Conservation (phyloP, 805 yeast species). For the Starmerella roubikii region DNA sequence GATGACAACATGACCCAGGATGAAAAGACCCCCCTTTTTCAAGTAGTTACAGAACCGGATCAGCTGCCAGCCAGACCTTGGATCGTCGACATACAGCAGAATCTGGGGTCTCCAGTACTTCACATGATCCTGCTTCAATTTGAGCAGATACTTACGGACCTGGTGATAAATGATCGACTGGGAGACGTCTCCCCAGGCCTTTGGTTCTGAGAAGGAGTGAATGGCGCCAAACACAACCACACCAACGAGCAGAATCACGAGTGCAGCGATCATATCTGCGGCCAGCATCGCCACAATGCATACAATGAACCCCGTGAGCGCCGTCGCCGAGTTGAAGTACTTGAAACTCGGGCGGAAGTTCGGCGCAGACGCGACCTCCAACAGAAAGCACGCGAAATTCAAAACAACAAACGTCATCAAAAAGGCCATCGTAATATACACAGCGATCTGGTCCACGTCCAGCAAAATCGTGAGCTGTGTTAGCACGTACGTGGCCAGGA, state of each 20-base stretch:
- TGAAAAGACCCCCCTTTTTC: conserved; percentile 89
- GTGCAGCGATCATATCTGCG: conserved; percentile 84
- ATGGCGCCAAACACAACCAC: conserved; percentile 57
- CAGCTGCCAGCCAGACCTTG: conserved; percentile 81
- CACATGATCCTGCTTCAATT: conserved; percentile 80
- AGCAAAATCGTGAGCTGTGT: conserved; percentile 79
- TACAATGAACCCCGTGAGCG: conserved; percentile 54
- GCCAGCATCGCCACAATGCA: conserved; percentile 81
- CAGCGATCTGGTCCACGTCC: conserved; percentile 86
- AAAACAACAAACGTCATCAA: conserved; percentile 91
- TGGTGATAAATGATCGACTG: conserved; percentile 92
- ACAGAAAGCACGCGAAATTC: conserved; percentile 80
- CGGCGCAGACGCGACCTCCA: conserved; percentile 89
- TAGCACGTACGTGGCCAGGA: conserved; percentile 63
- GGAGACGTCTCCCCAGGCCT: conserved; percentile 96
- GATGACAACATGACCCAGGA: conserved; percentile 82
- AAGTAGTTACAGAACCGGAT: conserved; percentile 86
- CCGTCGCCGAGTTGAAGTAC: conserved; percentile 72
- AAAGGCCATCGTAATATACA: conserved; percentile 93
- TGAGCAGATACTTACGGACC: conserved; percentile 75
- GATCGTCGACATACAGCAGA: conserved; percentile 74
- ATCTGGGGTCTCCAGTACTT: conserved; percentile 98
- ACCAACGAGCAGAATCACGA: conserved; percentile 54
- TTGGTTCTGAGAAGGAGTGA: conserved; percentile 87
- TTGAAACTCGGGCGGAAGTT: conserved; percentile 92